Base-by-base conservation (phyloP, 345 rosid species). In the rapeseed (Brassica napus) region DNA sequence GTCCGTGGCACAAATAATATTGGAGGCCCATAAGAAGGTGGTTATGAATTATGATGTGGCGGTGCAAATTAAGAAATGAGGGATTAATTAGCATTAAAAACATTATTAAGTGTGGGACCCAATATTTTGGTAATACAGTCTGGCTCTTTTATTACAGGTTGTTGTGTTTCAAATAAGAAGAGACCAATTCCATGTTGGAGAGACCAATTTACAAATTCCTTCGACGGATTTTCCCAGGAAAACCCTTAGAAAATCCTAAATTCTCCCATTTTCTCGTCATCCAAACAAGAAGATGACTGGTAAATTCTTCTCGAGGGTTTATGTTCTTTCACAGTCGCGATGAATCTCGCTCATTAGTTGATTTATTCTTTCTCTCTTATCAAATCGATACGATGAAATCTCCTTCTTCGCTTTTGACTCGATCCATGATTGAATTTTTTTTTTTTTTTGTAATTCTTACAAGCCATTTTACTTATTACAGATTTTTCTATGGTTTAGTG, bases 231-330 rank as follows among this genome's bases (percentile, higher is more conserved):
- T 49, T 49, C 57, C 57, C 5, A 49, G 8, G 0, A 49, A n/a
- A 49, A 49, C 5, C 57, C 57, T n/a, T 10, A 11, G 5, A n/a
- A 49, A 49, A 14, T 11, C 57, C 57, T 49, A 49, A 49, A 49
- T 49, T 7, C 54, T 8, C 3, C 21, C 55, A 65, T 37, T 71
- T 37, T 26, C 32, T 34, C 39, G 21, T 4, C 69, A 59, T 68
- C 28, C 18, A 15, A 60, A 39, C 55, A 66, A 62, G 61, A 79
- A 74, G 61, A 80, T 74, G 83, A 69, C 71, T 61, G 47, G 82
- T 79, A 79, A 28, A 6, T 31, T 60, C 61, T 23, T 65, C 55
- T 14, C 28, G 11, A 65, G 10, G 14, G 18, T 75, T 34, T 69
- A 28, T 23, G 9, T 66, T 67, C 5, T 57, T 61, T 15, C 55